Conservation (phyloP, 352 stramenopile species). For the Phytophthora quininea region DNA sequence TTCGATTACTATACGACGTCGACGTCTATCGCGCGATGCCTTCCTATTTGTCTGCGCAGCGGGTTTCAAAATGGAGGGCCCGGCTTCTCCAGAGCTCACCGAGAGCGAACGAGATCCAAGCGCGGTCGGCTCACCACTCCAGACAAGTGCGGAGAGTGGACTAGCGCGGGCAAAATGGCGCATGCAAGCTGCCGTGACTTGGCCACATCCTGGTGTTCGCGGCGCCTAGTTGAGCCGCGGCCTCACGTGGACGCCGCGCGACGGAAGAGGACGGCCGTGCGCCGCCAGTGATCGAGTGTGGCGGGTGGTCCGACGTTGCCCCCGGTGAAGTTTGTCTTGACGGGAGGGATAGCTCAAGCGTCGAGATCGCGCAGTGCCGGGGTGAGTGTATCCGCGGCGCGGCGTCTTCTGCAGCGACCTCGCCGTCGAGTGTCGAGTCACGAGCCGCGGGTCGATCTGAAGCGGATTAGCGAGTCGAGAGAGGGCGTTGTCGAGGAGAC, state of each 20-base stretch:
- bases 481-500: too few relatives aligned
- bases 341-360: background rate
- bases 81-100: background rate
- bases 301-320: background rate
- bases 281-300: too few relatives aligned
- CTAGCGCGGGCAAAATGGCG: slow-evolving; percentile 25
- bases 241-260: background rate
- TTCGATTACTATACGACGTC: background rate
- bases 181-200: slow-evolving; percentile 29
- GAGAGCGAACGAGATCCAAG: too few relatives aligned
- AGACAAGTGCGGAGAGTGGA: slow-evolving; percentile 23
- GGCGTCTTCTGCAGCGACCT: background rate
- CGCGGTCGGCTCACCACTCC: background rate
- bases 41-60: background rate
- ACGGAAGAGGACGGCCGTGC: background rate
- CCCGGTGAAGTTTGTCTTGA: too few relatives aligned
- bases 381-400: slow-evolving; percentile 15
- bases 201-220: slow-evolving; percentile 31
- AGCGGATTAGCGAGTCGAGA: too few relatives aligned
- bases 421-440: background rate
- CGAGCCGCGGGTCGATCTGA: too few relatives aligned
- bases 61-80: slow-evolving; percentile 21
- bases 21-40: too few relatives aligned
- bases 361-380: slow-evolving; percentile 16
- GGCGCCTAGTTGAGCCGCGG: slow-evolving; percentile 2